Percentiles rank a stretch among this genome's conserved stretches.
These are phyloP conservation scores for Xylaria intraflava DNA, from an alignment of 495 filamentous ascomycete species.

Conservation along the genomic window DNA sequence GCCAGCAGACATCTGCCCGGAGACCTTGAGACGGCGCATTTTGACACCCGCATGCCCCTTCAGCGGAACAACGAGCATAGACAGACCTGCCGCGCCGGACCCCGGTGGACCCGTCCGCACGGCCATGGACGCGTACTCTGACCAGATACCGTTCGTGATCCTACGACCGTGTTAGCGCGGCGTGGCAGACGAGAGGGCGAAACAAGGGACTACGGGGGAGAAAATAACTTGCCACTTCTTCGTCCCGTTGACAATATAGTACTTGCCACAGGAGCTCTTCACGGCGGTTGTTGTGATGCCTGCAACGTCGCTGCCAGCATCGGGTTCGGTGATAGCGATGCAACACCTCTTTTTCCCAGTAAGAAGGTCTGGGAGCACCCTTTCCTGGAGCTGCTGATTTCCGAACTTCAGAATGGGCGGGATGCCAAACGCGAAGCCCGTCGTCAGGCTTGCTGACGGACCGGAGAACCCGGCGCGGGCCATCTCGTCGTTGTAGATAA, in stretches of 20 bases:
- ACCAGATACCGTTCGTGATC: conserved; percentile 76
- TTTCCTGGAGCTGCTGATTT: conserved; percentile 51
- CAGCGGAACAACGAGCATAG: conserved; percentile 61
- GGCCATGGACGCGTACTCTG: conserved; percentile 64
- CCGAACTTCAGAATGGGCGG: conserved; percentile 66
- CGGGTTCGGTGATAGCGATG: conserved; percentile 74
- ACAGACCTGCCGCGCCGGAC: conserved; percentile 53
- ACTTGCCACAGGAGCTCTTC: conserved; percentile 47
- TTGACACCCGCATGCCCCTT: conserved; percentile 55
- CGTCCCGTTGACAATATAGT: conserved; percentile 65
- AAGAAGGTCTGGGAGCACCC: conserved; percentile 59
- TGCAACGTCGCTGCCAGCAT: conserved; percentile 65
- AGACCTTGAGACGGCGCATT: conserved; percentile 58
- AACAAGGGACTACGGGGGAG: background rate
- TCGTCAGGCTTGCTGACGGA: conserved; percentile 53
- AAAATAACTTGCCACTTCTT: conserved; percentile 61
- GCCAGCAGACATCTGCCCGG: conserved; percentile 54
- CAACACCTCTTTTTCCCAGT: conserved; percentile 59
- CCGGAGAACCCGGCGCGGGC: conserved; percentile 57
- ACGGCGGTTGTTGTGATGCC: conserved; percentile 61
- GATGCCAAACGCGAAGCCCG: conserved; percentile 64
- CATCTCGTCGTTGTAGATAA: conserved; percentile 67
- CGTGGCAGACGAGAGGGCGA: background rate
- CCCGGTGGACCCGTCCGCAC: conserved; percentile 65
- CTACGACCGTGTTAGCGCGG: conserved; percentile 19